Evolutionary conservation across 441 rosid genomes (phyloP).

Genomic region (Pelargonium cotyledonis): DNA sequence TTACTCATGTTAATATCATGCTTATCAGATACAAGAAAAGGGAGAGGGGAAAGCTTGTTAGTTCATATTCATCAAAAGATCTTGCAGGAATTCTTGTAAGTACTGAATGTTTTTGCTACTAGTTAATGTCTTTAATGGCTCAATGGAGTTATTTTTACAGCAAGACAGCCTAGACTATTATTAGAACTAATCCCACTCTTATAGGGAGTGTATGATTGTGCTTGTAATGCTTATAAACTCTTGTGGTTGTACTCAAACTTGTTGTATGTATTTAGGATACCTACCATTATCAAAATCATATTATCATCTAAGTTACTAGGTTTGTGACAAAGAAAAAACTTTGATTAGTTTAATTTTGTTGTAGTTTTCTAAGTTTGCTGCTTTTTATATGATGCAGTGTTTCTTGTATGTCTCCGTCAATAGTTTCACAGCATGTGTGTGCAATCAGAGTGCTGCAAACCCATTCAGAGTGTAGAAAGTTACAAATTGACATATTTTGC

Average conservation of each 20-base stretch:
- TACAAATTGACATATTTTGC: not conserved
- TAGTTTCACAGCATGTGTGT: not conserved
- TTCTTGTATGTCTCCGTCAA: not conserved
- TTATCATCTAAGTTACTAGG: not conserved
- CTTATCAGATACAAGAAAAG: slow-evolving; percentile 62
- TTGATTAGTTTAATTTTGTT: not conserved
- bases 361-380: not conserved
- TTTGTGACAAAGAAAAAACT: not conserved
- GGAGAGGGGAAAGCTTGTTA: slow-evolving; percentile 85
- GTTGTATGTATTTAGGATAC: not conserved
- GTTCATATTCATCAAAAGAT: slow-evolving; percentile 73
- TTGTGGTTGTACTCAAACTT: not conserved
- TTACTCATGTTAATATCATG: not conserved
- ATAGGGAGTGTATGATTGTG: not conserved
- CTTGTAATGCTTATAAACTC: not conserved
- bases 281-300: not conserved
- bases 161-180: too few relatives aligned
- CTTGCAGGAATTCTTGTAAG: slow-evolving; percentile 92
- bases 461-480: not conserved
- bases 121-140: not conserved
- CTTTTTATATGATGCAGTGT: not conserved
- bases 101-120: slow-evolving; percentile 13
- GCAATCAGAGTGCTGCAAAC: not conserved
- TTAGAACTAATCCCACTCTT: too few relatives aligned
- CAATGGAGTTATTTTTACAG: too few relatives aligned